Base-by-base conservation (phyloP, 345 rosid species). In the Adansonia digitata region DNA sequence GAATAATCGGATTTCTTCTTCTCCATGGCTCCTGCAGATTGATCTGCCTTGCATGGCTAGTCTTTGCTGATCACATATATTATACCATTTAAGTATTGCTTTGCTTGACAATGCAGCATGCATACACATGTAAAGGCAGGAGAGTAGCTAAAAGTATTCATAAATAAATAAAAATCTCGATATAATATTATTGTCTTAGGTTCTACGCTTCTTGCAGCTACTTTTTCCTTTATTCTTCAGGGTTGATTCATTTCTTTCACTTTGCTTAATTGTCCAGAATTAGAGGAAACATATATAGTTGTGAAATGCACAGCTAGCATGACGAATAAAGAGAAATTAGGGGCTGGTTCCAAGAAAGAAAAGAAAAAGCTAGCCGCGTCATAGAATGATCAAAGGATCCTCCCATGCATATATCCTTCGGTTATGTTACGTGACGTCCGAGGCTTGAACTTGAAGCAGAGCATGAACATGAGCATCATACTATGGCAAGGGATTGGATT, bases 1-100 rank as follows among this genome's bases (percentile, higher is more conserved):
- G 87, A 84, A 84, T 80, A 86, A 72, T 78, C 82, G 27, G 76
- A 31, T 82, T 78, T 82, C 82, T 81, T 85, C 80, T 74, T 79
- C 80, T 45, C 73, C 72, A 53, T 77, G 82, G 72, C 75, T 46
- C 61, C 11, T 51, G 73, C 26, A 71, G 76, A 60, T 55, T 20
- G 55, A 76, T 63, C 48, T 68, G 34, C 46, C 59, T 57, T 81
- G 74, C 79, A 57, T 70, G 27, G 63, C 60, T 71, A 17, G 72
- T 53, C 14, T 43, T 77, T 74, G 73, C 35, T 52, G 18, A 31
- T 48, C 27, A 34, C 0, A 70, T 46, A 43, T 2, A 13, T 11
- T 5, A 22, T 26, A 2, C 31, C 9, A 14, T 3, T n/a, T 9
- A 2, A 61, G 63, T 15, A 18, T 67, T 52, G 29, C 46, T 60